Evolutionary conservation across 2,329 filamentous ascomycete genomes (phyloP).

Genomic region (Cadophora sp.): DNA sequence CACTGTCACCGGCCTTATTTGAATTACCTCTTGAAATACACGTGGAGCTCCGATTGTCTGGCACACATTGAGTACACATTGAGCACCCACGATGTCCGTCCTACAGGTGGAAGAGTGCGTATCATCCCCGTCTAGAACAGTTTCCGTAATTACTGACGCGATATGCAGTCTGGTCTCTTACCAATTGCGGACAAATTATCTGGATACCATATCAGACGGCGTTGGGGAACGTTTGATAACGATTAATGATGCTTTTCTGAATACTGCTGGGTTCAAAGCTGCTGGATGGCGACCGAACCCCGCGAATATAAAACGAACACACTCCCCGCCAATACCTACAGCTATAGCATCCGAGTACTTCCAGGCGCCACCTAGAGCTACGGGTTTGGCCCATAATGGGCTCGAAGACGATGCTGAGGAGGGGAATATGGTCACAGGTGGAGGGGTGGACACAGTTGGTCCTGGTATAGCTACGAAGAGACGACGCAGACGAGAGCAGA

Average conservation of each 20-base stretch:
- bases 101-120: slow-evolving; percentile 49
- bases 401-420: slow-evolving; percentile 73
- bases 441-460: slow-evolving; percentile 70
- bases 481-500: slow-evolving; percentile 71
- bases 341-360: slow-evolving; percentile 86
- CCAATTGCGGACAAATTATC: slow-evolving; percentile 80
- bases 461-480: slow-evolving; percentile 72
- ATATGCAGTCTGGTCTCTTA: slow-evolving; percentile 76
- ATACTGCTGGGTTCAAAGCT: slow-evolving; percentile 81
- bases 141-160: slow-evolving; percentile 27
- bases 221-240: slow-evolving; percentile 85
- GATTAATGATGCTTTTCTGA: slow-evolving; percentile 79
- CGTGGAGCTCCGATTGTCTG: slow-evolving; percentile 24
- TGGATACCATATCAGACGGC: slow-evolving; percentile 81
- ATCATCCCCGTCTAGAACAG: not conserved
- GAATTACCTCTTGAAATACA: slow-evolving; percentile 13
- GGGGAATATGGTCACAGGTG: slow-evolving; percentile 71
- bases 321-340: slow-evolving; percentile 86
- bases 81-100: slow-evolving; percentile 43
- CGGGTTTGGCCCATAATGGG: slow-evolving; percentile 60
- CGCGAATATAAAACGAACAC: slow-evolving; percentile 79
- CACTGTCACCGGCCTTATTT: not conserved
- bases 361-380: slow-evolving; percentile 68
- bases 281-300: slow-evolving; percentile 81
- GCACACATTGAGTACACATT: slow-evolving; percentile 9